These are phyloP conservation scores for Aspergillus avenaceus DNA, from an alignment of 495 filamentous ascomycete species.

Conservation along the genomic window DNA sequence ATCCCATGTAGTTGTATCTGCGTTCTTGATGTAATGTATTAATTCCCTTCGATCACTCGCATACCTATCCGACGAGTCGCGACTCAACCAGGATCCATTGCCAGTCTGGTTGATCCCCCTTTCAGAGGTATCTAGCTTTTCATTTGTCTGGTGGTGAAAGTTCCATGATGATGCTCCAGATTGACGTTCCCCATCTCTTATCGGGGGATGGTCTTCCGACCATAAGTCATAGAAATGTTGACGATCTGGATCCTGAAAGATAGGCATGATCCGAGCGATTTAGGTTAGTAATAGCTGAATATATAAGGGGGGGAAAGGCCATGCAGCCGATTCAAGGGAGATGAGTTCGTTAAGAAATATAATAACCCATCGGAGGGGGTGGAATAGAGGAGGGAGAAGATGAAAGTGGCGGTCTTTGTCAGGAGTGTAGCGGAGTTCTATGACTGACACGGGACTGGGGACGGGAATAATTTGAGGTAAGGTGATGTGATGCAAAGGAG, in stretches of 20 bases:
- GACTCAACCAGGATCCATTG: constrained; percentile 2
- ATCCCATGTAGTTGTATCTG: constrained; percentile 73
- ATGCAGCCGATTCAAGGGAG: constrained; percentile 12
- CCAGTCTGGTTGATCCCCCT: constrained; percentile 2
- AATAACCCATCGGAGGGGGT: not conserved
- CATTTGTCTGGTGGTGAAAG: constrained; percentile 8
- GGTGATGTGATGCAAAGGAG: not conserved
- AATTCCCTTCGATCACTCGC: constrained; percentile 64
- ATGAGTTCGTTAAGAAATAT: not conserved
- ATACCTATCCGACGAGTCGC: constrained; percentile 17
- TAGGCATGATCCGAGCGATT: constrained; percentile 32
- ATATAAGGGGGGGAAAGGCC: constrained; percentile 1
- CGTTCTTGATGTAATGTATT: constrained; percentile 79
- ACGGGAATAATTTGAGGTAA: not conserved
- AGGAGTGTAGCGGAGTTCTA: not conserved
- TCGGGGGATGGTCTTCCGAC: constrained; percentile 20
- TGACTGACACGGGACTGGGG: not conserved
- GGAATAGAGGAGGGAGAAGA: not conserved
- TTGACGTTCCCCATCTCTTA: constrained; percentile 14
- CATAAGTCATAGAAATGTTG: constrained; percentile 25
- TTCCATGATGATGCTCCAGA: constrained; percentile 12
- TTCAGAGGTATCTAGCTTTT: constrained; percentile 2
- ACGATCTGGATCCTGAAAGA: constrained; percentile 37
- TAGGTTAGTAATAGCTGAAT: constrained; percentile 1
- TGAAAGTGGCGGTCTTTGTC: constrained; percentile 7